Evolutionary conservation across 768 basidiomycete species (phyloP), one percentile per base, ranked within the genome.

Genomic region (Gloeopeniophorella convolvens): DNA sequence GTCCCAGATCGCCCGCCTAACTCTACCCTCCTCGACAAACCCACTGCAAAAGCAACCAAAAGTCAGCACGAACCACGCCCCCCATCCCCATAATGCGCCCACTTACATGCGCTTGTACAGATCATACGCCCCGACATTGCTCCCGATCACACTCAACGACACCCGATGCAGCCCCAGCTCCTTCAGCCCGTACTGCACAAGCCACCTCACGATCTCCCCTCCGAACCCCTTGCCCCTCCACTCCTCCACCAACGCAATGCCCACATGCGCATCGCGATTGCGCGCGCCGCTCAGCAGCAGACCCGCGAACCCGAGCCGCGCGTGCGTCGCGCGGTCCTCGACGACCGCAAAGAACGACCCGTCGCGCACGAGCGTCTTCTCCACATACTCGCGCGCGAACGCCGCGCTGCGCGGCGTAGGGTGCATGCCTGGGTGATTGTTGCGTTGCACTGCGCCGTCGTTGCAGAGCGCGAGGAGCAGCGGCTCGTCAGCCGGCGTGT

Each of bases 161-260:
- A 39, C 15, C 11, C 45, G 45, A 20, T 37, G 45, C 23, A 39
- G 5, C 5, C 36, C 45, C 13, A 47, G 34, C 13, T 21, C 33
- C 12, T 21, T 26, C 13, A 47, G 39, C 10, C 15, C 35, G 31
- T 47, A 28, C 34, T 31, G 26, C 10, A 37, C 45, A 6, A 39
- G 13, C 33, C 33, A 47, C 12, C 26, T 8, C 34, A 47, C 23
- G 23, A 47, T 24, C 34, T 47, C 45, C 34, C 34, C 39, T 7
- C 45, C 45, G 23, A 21, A 27, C 3, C 45, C 45, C 20, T 33
- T 31, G 21, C 34, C 45, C 45, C 45, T 36, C 45, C 26, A 24
- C 34, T 47, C 45, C 12, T 15, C 13, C 45, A 11, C 12, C 3
- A 47, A 32, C 44, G 44, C 18, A 9, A 45, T 45, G 9, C 16